Conservation (phyloP, 495 filamentous ascomycete genomes). For the Zalerion maritima region DNA sequence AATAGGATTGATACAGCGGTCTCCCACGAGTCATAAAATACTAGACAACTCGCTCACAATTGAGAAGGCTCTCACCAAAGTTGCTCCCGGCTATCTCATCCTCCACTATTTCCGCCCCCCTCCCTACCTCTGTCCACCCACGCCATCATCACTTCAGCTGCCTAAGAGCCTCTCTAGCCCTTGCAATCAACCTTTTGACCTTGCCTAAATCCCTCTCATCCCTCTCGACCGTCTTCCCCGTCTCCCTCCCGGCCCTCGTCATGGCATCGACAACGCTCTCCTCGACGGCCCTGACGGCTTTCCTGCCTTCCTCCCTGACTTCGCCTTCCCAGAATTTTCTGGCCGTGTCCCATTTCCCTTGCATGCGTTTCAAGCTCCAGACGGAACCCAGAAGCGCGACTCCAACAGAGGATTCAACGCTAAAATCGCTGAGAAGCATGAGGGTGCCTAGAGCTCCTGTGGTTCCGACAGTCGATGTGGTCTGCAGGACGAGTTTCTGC, state of each 20-base stretch:
- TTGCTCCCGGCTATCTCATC: too few relatives aligned
- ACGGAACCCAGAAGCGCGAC: slow-evolving; percentile 67
- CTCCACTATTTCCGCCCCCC: too few relatives aligned
- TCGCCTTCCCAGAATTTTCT: slow-evolving; percentile 57
- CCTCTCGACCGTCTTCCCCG: slow-evolving; percentile 18
- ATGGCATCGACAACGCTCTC: slow-evolving; percentile 43
- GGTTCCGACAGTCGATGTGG: slow-evolving; percentile 49
- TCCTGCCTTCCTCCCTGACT: slow-evolving; percentile 67
- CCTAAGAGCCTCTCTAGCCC: slow-evolving; percentile 24
- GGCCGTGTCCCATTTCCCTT: slow-evolving; percentile 63
- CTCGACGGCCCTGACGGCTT: slow-evolving; percentile 56
- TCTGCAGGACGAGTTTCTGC: slow-evolving; percentile 62
- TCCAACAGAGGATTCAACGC: slow-evolving; percentile 41
- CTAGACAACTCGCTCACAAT: too few relatives aligned
- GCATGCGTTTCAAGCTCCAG: slow-evolving; percentile 58
- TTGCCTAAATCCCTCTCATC: slow-evolving; percentile 30
- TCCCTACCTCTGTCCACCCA: too few relatives aligned
- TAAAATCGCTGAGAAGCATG: slow-evolving; percentile 47
- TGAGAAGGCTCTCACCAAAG: too few relatives aligned
- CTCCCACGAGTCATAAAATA: too few relatives aligned
- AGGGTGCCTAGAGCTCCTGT: slow-evolving; percentile 51
- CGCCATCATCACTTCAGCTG: slow-evolving; percentile 16
- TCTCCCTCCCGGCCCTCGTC: slow-evolving; percentile 25
- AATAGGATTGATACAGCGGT: too few relatives aligned
- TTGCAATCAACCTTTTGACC: slow-evolving; percentile 40